These are phyloP conservation scores for Canavalia gladiata DNA, from an alignment of 306 rosid species.

Conservation along the genomic window DNA sequence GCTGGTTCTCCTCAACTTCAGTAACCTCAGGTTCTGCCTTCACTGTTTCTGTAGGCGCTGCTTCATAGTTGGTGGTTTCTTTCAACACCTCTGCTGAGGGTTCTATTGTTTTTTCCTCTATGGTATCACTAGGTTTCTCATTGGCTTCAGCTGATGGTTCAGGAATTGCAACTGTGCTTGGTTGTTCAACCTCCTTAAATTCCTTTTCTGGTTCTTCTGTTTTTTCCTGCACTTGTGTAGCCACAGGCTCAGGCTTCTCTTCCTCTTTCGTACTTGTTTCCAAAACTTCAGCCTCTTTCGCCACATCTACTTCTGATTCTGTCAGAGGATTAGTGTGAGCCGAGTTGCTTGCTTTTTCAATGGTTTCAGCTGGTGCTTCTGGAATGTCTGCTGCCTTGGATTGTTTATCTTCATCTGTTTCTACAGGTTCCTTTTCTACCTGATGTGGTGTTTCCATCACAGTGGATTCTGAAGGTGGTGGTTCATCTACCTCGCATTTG, in stretches of 20 bases:
- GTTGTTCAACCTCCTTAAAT: constrained; percentile 38
- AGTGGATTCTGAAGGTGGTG: constrained; percentile 22
- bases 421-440: constrained; percentile 39
- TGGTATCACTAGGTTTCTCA: constrained; percentile 34
- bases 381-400: constrained; percentile 48
- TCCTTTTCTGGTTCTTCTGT: constrained; percentile 45
- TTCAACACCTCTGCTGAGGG: constrained; percentile 1
- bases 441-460: constrained; percentile 47
- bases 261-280: constrained; percentile 35
- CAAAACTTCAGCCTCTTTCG: constrained; percentile 40
- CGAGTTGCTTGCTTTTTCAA: constrained; percentile 18
- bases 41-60: constrained; percentile 37
- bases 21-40: constrained; percentile 43
- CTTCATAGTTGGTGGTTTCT: constrained; percentile 37
- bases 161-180: constrained; percentile 27
- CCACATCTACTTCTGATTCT: constrained; percentile 40
- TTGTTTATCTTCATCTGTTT: constrained; percentile 50
- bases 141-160: constrained; percentile 44
- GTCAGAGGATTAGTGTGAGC: constrained; percentile 28
- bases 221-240: constrained; percentile 21
- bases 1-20: constrained; percentile 53
- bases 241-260: constrained; percentile 33
- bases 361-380: constrained; percentile 41
- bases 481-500: constrained; percentile 34
- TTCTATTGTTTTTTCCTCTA: constrained; percentile 36